Evolutionary conservation across 129 eudicot genomes (phyloP).

Genomic region (Scalesia atractyloides): DNA sequence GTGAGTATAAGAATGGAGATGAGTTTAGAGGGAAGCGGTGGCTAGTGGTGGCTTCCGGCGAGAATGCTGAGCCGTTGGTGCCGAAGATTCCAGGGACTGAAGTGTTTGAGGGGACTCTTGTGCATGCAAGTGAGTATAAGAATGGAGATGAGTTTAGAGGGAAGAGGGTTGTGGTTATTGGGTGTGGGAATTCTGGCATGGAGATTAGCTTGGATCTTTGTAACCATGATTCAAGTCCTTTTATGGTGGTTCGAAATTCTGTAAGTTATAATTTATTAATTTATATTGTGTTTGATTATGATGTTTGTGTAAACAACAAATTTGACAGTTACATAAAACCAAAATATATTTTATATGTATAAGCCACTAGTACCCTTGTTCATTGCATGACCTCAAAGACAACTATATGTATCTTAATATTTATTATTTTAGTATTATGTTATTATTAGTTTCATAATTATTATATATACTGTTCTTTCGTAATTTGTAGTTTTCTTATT

Average conservation of each 20-base stretch:
- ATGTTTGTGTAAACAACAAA: background rate
- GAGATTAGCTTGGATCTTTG: slow-evolving; percentile 82
- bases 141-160: slow-evolving; percentile 48
- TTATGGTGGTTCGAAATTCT: slow-evolving; percentile 66
- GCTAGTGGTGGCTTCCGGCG: slow-evolving; percentile 83
- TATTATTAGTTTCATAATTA: background rate
- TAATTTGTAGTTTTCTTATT: background rate
- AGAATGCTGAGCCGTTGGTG: slow-evolving; percentile 63
- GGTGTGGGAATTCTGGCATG: slow-evolving; percentile 93
- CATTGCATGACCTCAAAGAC: background rate
- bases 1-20: slow-evolving; percentile 56
- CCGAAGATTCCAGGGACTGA: slow-evolving; percentile 61
- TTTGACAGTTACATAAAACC: background rate
- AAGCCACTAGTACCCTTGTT: background rate
- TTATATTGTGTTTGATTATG: background rate
- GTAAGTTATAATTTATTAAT: slow-evolving; percentile 39
- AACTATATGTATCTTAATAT: background rate
- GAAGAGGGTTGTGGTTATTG: slow-evolving; percentile 64
- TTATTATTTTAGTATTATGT: background rate
- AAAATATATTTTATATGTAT: background rate
- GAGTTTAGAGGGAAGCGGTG: slow-evolving; percentile 42
- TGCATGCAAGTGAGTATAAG: slow-evolving; percentile 66
- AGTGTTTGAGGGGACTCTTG: slow-evolving; percentile 45
- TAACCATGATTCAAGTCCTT: slow-evolving; percentile 50
- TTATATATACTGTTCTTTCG: background rate